Evolutionary conservation across 768 basidiomycete genomes (phyloP).

Genomic region (Leccinum disarticulatum): DNA sequence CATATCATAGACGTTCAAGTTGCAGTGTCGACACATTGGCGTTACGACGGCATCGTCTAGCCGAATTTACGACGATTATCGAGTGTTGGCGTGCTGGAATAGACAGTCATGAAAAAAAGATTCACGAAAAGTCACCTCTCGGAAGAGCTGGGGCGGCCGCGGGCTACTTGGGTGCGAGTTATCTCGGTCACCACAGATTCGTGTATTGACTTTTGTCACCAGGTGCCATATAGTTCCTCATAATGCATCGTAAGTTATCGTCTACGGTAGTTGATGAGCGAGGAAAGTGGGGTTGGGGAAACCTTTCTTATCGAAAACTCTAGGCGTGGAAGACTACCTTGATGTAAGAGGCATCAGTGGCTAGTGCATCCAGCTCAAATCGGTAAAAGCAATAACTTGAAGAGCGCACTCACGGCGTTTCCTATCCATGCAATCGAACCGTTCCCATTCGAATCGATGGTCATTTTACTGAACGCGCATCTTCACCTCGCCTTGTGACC

Average conservation of each 20-base stretch:
- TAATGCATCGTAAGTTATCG: constrained; percentile 11
- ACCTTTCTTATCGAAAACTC: neutral
- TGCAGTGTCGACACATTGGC: neutral
- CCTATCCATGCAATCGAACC: neutral
- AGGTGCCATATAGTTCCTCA: constrained; percentile 68
- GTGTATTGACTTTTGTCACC: constrained; percentile 5
- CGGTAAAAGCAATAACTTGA: constrained; percentile 8
- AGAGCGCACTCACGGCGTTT: constrained; percentile 12
- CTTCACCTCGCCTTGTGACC: too few species aligned
- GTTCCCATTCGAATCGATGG: too few species aligned
- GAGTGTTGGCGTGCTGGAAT: neutral
- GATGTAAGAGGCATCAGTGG: constrained; percentile 10
- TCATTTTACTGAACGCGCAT: too few species aligned
- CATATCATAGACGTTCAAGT: neutral
- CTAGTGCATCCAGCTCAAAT: constrained; percentile 16
- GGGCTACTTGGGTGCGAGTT: constrained; percentile 76
- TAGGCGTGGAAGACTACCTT: neutral
- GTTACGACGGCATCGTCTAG: neutral
- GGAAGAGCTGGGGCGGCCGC: constrained; percentile 83
- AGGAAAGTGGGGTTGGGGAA: neutral
- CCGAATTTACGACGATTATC: neutral
- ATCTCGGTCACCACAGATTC: neutral
- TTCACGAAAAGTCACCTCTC: constrained; percentile 48
- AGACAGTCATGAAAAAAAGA: too few species aligned
- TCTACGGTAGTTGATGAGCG: neutral